Evolutionary conservation across 2,329 filamentous ascomycete genomes (phyloP).

Genomic region (Paraphoma sp.): DNA sequence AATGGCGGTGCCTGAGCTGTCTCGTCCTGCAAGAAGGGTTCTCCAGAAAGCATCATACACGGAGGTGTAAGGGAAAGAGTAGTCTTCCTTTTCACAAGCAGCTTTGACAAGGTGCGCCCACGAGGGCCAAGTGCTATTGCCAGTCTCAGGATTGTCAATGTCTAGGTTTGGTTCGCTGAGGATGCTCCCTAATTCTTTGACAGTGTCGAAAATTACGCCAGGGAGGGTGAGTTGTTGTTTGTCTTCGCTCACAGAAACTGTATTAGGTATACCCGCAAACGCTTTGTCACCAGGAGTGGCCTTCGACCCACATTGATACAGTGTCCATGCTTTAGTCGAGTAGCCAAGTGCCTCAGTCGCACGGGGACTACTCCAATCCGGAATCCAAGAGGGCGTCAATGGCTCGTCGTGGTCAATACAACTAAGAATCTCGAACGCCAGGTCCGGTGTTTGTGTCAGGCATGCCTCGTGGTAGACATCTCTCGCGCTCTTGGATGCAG

Average conservation of each 20-base stretch:
- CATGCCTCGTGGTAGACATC: conserved; percentile 29
- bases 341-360: conserved; percentile 28
- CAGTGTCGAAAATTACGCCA: conserved; percentile 25
- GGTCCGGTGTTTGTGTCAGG: conserved; percentile 9
- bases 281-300: background rate
- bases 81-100: background rate
- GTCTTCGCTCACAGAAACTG: conserved; percentile 5
- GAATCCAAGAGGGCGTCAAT: conserved; percentile 28
- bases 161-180: conserved; percentile 15
- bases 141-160: conserved; percentile 11
- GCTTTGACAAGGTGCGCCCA: conserved; percentile 13
- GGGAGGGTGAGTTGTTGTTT: conserved; percentile 13
- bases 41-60: conserved; percentile 31
- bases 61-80: conserved; percentile 8
- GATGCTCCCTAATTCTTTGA: conserved; percentile 13
- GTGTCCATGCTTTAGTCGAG: conserved; percentile 23
- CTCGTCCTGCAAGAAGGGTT: conserved; percentile 27
- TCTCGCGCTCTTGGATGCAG: conserved; percentile 8
- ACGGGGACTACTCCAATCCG: conserved; percentile 29
- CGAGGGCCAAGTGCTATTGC: conserved; percentile 11
- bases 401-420: conserved; percentile 31
- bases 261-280: background rate
- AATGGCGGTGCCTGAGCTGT: conserved; percentile 15
- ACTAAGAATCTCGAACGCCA: conserved; percentile 19
- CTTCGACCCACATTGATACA: conserved; percentile 23